phyloP scores from a whole-genome alignment of 768 basidiomycete genomes.

The Leccinellum luteum region DNA sequence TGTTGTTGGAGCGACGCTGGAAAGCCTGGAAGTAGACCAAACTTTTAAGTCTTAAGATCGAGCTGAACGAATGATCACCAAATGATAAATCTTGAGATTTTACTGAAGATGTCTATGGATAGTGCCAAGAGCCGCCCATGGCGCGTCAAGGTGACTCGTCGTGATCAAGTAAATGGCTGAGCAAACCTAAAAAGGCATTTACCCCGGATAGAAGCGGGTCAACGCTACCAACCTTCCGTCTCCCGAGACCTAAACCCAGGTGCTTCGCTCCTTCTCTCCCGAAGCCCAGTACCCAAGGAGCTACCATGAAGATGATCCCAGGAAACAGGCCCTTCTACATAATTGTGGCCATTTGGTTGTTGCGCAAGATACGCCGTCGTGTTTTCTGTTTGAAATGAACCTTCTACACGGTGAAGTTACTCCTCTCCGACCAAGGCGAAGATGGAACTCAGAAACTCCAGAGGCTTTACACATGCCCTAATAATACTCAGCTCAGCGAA shows the following conservation, averaged over 20 bases:
- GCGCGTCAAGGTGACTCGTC: background rate
- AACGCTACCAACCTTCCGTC: background rate
- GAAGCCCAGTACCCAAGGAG: background rate
- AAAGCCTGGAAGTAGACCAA: background rate
- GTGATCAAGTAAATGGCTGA: conserved; percentile 7
- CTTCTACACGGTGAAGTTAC: background rate
- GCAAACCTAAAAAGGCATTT: conserved; percentile 9
- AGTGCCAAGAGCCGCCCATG: background rate
- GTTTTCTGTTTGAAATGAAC: background rate
- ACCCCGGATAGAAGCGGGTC: background rate
- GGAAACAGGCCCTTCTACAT: background rate
- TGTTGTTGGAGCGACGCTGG: background rate
- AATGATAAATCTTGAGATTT: too few species aligned
- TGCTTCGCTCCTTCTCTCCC: background rate
- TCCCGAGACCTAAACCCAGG: background rate
- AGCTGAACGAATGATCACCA: background rate
- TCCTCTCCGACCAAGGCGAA: background rate
- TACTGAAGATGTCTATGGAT: background rate
- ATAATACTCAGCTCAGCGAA: background rate
- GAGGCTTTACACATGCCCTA: background rate
- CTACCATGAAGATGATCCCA: background rate
- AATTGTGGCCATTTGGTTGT: background rate
- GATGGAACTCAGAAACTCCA: background rate
- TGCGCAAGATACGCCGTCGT: background rate
- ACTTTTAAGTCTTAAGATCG: background rate